Conservation (phyloP, 1,284 basidiomycete species). For the Xanthoconium separans region DNA sequence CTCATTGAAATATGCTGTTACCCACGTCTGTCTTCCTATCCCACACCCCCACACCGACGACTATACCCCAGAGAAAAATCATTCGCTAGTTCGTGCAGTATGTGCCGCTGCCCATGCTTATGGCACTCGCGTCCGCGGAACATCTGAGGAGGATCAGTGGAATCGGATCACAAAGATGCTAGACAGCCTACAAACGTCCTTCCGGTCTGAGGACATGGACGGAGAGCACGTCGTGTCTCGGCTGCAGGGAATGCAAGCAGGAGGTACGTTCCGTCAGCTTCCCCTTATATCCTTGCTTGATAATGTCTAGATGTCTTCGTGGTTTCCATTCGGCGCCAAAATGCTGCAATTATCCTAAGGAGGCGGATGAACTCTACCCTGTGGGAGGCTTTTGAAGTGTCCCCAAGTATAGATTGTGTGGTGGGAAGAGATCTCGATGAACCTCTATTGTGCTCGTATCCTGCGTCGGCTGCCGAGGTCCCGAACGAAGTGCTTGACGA, state of each 20-base stretch:
- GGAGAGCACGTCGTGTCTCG: neutral
- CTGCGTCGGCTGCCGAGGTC: neutral
- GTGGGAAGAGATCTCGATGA: too few relatives aligned
- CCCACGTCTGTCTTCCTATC: constrained; percentile 9
- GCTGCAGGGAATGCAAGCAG: neutral
- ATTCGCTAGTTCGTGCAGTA: neutral
- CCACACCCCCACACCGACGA: neutral
- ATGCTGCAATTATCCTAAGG: constrained; percentile 24
- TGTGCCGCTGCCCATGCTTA: neutral
- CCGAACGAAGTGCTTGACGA: neutral
- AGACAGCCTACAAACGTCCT: neutral
- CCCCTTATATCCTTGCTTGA: neutral
- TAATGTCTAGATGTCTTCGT: constrained; percentile 17
- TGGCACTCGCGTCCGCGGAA: neutral
- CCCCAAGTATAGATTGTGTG: neutral
- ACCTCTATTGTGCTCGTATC: neutral
- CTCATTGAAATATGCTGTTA: neutral
- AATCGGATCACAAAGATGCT: neutral
- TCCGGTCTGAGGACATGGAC: neutral
- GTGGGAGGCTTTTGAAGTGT: neutral
- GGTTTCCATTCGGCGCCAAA: constrained; percentile 30
- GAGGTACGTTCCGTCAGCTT: constrained; percentile 3
- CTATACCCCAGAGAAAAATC: neutral
- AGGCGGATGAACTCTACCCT: too few relatives aligned
- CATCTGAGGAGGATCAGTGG: constrained; percentile 8